Evolutionary conservation across 257 asterid genomes (phyloP), one percentile per base, ranked within the genome.

Genomic region (Nicotiana tomentosiformis): DNA sequence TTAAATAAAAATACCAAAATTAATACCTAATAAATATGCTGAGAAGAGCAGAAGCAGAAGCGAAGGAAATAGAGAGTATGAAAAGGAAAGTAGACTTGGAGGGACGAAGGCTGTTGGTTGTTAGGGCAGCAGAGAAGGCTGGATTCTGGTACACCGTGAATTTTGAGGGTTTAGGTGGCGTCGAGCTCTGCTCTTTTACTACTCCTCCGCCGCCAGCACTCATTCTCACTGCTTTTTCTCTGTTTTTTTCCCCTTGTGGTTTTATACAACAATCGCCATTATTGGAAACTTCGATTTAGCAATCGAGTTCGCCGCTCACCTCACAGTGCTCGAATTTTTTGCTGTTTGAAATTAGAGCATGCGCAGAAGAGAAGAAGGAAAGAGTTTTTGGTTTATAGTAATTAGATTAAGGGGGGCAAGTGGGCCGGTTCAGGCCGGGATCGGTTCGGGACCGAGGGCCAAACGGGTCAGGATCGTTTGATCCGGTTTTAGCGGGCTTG

Each of bases 91-190:
- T 87, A 77, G 90, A 84, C 76, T 87, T 88, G 77, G 89, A 80
- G 57, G 96, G 96, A 66, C 96, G 99, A 83, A 89, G 90, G 83
- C 97, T 93, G 88, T 80, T 89, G 85, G 97, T 87, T 66, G 96
- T 93, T 78, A 94, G 91, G 62, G 97, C 98, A 72, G 98, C 95
- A 77, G 98, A 94, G 82, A 95, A 89, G 32, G 96, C 93, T 14
- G 97, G 91, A 82, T 95, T 91, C 89, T 90, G 95, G 83, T 95
- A 95, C 87, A 90, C 99, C 51, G 92, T 65, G 87, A 95, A 95
- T 91, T 89, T 89, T 60, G 91, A 87, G 62, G 91, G 87, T 87
- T 85, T 88, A 70, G 89, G 83, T 57, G 83, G 84, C 37, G 83
- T 32, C 61, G 86, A 61, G 67, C 80, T 78, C 87, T 74, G 85